These are phyloP conservation scores for Brettanomyces anomalus DNA, from an alignment of 805 yeast genomes.

Conservation along the genomic window DNA sequence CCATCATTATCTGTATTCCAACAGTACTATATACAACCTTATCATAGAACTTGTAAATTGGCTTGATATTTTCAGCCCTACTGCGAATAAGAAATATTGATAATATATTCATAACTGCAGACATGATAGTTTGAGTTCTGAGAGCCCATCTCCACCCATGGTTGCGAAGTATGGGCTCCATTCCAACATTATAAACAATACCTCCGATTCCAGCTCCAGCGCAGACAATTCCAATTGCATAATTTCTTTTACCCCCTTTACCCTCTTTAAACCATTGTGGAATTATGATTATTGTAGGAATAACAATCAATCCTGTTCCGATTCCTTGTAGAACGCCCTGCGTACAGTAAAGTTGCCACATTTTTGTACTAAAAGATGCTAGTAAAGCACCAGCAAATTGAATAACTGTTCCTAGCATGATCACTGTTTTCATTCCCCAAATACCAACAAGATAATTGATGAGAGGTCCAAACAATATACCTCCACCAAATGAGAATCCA, in stretches of 20 bases:
- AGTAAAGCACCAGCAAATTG: conserved; percentile 49
- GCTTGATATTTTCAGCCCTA: conserved; percentile 27
- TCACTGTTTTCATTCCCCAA: conserved; percentile 32
- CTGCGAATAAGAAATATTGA: conserved; percentile 30
- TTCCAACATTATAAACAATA: conserved; percentile 36
- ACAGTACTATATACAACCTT: conserved; percentile 26
- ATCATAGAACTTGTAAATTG: conserved; percentile 34
- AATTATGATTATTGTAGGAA: conserved; percentile 49
- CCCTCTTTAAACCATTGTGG: conserved; percentile 56
- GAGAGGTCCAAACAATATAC: conserved; percentile 38
- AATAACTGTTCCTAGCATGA: conserved; percentile 37
- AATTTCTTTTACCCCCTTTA: conserved; percentile 40
- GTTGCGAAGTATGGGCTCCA: conserved; percentile 33
- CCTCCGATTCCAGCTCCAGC: conserved; percentile 52
- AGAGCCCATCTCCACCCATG: conserved; percentile 40
- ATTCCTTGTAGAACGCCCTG: conserved; percentile 60
- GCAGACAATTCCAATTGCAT: conserved; percentile 37
- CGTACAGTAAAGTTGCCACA: conserved; percentile 61
- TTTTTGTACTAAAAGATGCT: conserved; percentile 48
- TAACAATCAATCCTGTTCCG: conserved; percentile 46
- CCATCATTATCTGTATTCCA: conserved; percentile 24
- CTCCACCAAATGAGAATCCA: conserved; percentile 54
- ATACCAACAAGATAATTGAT: conserved; percentile 38
- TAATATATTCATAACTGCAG: conserved; percentile 25
- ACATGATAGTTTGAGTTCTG: conserved; percentile 36